A percentile compares a stretch with the other conserved stretches of the same genome.
Evolutionary conservation across 202 grass and related monocot genomes (phyloP).

Genomic region (Setaria italica): DNA sequence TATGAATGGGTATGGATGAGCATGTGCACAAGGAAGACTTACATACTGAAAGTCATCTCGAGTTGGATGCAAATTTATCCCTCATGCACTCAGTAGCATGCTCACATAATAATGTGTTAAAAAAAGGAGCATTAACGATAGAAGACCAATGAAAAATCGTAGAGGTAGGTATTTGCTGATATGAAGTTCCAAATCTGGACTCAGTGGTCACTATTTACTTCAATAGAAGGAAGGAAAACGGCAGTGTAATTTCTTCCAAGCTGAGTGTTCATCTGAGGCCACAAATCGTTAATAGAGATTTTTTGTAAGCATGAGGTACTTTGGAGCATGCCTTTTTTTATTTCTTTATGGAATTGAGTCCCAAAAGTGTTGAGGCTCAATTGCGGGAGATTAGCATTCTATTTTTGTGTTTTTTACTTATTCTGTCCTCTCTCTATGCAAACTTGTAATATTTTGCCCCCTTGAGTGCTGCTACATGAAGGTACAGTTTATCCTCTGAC

Average conservation of each 20-base stretch:
- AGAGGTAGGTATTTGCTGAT: background rate
- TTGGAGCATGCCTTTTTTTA: background rate
- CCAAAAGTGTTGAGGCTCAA: background rate
- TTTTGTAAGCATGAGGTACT: conserved; percentile 6
- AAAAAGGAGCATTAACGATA: background rate
- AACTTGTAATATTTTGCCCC: background rate
- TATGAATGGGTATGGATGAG: background rate
- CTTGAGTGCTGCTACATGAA: background rate
- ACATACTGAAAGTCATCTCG: background rate
- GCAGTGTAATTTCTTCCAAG: background rate
- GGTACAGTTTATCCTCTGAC: background rate
- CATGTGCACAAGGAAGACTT: background rate
- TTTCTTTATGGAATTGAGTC: background rate
- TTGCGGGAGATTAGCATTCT: no score
- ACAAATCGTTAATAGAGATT: background rate
- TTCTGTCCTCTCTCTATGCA: no score
- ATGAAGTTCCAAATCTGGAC: background rate
- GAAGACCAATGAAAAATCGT: background rate
- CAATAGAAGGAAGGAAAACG: no score
- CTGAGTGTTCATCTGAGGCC: background rate
- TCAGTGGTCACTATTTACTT: no score
- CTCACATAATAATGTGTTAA: background rate
- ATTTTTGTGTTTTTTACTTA: no score
- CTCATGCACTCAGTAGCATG: background rate
- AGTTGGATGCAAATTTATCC: background rate